These are phyloP conservation scores for Blastocystis sp. DNA, from an alignment of 352 stramenopile genomes.

Conservation along the genomic window DNA sequence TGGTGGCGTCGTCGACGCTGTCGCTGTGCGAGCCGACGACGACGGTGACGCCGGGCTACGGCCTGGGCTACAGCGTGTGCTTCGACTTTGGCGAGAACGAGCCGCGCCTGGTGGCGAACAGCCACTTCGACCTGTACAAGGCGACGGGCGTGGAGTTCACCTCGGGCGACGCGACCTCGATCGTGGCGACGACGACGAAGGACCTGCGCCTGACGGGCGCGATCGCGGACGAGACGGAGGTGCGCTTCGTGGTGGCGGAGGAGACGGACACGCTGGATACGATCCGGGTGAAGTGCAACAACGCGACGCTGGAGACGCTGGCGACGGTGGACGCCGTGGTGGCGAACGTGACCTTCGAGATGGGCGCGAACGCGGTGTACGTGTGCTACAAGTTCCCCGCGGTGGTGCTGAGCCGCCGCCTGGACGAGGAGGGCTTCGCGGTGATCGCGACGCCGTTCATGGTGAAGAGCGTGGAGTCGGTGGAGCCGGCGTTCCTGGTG, in stretches of 20 bases:
- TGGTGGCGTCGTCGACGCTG: slow-evolving; percentile 33
- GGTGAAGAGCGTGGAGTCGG: slow-evolving; percentile 22
- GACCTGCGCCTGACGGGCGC: slow-evolving; percentile 32
- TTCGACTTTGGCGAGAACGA: slow-evolving; percentile 63
- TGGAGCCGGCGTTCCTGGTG: slow-evolving; percentile 36
- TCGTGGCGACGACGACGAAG: slow-evolving; percentile 49
- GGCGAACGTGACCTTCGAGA: slow-evolving; percentile 51
- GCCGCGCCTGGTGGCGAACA: slow-evolving; percentile 58
- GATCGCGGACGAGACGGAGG: slow-evolving; percentile 41
- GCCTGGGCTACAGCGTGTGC: slow-evolving; percentile 40
- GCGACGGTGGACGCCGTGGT: slow-evolving; percentile 33
- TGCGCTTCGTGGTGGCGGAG: slow-evolving; percentile 45
- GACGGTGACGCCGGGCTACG: slow-evolving; percentile 36
- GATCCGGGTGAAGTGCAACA: slow-evolving; percentile 10
- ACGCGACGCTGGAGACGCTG: background rate
- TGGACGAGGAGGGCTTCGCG: background rate
- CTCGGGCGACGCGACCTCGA: slow-evolving; percentile 29
- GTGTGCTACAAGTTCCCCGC: slow-evolving; percentile 54
- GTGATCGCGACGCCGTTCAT: slow-evolving; percentile 32
- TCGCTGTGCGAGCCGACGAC: slow-evolving; percentile 49
- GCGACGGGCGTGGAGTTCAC: slow-evolving; percentile 55
- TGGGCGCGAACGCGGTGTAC: slow-evolving; percentile 21
- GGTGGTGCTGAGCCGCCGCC: slow-evolving; percentile 25
- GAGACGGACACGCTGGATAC: slow-evolving; percentile 23
- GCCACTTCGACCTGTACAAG: slow-evolving; percentile 65